Base-by-base conservation (phyloP, 2,329 filamentous ascomycete species). In the Botrytis fabae region DNA sequence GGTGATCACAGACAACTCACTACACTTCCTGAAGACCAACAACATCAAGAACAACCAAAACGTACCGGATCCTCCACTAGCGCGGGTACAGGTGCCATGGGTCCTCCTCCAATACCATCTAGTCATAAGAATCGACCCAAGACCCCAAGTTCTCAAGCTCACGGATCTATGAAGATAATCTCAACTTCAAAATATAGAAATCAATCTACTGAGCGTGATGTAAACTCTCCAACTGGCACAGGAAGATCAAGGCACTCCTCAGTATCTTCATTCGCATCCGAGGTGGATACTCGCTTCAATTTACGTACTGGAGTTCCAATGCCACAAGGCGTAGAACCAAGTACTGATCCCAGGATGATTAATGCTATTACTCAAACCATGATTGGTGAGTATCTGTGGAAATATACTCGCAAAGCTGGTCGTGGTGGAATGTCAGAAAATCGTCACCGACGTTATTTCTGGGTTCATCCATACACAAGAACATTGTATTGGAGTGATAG, bases 361-460 rank as follows among this genome's bases (percentile, higher is more conserved):
- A 94, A 98, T 84, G 96, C 96, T 66, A 98, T 99, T 77, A 99
- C 96, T 2, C 95, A 99, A 83, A 98, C 96, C 28, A 99, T 99
- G 96, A 98, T 99, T 80, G 96, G 96, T 72, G 96, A 99, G 82
- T 98, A 95, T 82, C 86, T 99, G 59, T 99, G 96, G 96, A 99
- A 99, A 82, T 99, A 99, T 83, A 99, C 96, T 0, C 92, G 96
- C 79, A 97, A 96, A 84, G 88, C 95, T 74, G 95, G 94, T n/a
- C 91, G 95, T 38, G 92, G 91, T 71, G 93, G 94, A 75, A 90
- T 97, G 83, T 98, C 95, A 0, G 92, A 91, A 78, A 97, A 95
- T 72, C 90, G 96, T 70, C 96, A 99, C 82, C 90, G 93, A 75
- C 91, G 96, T 46, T 99, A 98, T 86, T 99, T 99, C 87, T 99